A percentile compares a stretch with the other conserved stretches of the same genome.
phyloP scores from a whole-genome alignment of 2,329 filamentous ascomycete species.

The Phialocephala sp. region DNA sequence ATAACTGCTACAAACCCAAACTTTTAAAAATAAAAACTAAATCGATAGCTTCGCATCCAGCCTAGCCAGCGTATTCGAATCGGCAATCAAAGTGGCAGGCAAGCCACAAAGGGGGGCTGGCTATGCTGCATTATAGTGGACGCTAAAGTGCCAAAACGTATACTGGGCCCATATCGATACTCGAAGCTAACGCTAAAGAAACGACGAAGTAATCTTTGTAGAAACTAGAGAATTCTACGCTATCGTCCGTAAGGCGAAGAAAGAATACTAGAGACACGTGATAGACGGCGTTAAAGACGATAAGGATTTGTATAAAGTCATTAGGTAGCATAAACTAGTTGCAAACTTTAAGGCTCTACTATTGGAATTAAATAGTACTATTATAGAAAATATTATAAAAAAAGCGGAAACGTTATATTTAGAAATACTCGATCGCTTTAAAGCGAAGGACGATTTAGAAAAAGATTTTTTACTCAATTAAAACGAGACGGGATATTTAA shows the following conservation, averaged over 20 bases:
- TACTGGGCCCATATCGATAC: no score
- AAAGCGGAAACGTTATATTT: slow-evolving; percentile 26
- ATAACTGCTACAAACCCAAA: no score
- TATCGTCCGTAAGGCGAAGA: not conserved
- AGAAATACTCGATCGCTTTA: not conserved
- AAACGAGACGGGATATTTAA: not conserved
- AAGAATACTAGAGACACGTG: not conserved
- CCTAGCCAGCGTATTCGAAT: no score
- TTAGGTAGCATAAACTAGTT: not conserved
- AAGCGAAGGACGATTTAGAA: no score
- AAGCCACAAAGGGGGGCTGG: no score
- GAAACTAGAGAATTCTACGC: not conserved
- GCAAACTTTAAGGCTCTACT: not conserved
- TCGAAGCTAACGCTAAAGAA: no score
- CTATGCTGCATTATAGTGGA: no score
- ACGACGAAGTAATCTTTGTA: no score
- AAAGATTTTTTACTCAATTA: not conserved
- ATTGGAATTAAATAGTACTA: not conserved
- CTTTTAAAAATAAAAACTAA: no score
- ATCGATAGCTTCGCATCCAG: no score
- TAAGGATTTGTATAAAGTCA: not conserved
- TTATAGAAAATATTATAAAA: not conserved
- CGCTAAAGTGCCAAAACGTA: no score
- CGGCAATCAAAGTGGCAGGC: no score
- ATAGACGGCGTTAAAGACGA: not conserved